phyloP scores from a whole-genome alignment of 768 basidiomycete genomes.

The Steccherinum ochraceum region DNA sequence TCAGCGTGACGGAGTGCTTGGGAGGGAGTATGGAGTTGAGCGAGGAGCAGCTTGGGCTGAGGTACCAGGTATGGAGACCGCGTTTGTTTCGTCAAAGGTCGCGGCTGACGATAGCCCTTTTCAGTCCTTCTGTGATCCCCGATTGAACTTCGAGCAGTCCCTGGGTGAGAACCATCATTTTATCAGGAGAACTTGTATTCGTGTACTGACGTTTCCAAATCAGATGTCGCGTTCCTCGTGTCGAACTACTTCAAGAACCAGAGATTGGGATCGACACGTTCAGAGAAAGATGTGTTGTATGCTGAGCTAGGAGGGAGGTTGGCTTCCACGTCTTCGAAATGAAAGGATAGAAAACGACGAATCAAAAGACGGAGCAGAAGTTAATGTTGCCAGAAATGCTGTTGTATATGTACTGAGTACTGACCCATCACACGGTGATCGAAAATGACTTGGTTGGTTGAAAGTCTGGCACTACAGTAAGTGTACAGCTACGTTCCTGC shows the following conservation, averaged over 20 bases:
- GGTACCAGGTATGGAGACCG: conserved; percentile 64
- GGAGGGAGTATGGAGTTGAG: conserved; percentile 94
- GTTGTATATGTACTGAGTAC: too few species aligned
- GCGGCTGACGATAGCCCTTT: neutral
- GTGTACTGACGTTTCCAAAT: neutral
- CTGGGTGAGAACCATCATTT: conserved; percentile 51
- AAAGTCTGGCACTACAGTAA: too few species aligned
- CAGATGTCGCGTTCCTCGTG: conserved; percentile 82
- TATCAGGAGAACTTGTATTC: neutral
- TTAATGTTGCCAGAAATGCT: too few species aligned
- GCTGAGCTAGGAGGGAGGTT: conserved; percentile 26
- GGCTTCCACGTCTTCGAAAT: too few species aligned
- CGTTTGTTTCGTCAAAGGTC: neutral
- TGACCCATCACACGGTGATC: too few species aligned
- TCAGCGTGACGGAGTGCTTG: conserved; percentile 93
- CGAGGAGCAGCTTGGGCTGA: conserved; percentile 83
- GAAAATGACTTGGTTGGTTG: too few species aligned
- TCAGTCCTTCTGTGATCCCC: conserved; percentile 91
- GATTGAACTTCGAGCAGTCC: conserved; percentile 90
- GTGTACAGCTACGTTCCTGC: too few species aligned
- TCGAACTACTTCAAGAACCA: conserved; percentile 76
- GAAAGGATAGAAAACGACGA: too few species aligned
- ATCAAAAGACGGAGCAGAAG: too few species aligned
- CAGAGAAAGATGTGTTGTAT: conserved; percentile 23
- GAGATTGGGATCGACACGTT: conserved; percentile 25